Percentiles rank a stretch among this genome's conserved stretches.
Conservation (phyloP, 1,284 basidiomycete species). For the Cystobasidium slooffiae region DNA sequence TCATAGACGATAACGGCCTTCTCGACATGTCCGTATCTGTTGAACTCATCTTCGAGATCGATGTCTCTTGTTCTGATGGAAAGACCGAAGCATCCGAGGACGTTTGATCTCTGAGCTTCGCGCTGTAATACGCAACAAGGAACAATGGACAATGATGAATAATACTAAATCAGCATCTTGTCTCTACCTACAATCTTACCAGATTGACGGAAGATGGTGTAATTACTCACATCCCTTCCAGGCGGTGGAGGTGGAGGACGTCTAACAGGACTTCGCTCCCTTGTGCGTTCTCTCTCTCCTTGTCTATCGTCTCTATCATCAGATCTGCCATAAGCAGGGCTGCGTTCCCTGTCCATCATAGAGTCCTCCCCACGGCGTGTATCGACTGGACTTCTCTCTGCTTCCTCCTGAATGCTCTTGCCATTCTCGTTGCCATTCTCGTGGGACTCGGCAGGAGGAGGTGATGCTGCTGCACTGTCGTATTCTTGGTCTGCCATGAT, state of each 20-base stretch:
- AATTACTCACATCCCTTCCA: slow-evolving; percentile 29
- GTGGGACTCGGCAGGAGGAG: slow-evolving; percentile 1
- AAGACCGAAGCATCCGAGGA: slow-evolving; percentile 93
- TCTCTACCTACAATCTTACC: background rate
- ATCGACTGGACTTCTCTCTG: background rate
- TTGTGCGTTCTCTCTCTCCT: slow-evolving; percentile 10
- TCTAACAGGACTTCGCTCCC: slow-evolving; percentile 22
- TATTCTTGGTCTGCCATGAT: slow-evolving; percentile 37
- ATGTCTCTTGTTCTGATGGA: slow-evolving; percentile 92
- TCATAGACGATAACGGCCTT: slow-evolving; percentile 99
- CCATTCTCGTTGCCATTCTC: slow-evolving; percentile 6
- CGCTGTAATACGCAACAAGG: slow-evolving; percentile 3
- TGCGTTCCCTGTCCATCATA: slow-evolving; percentile 29
- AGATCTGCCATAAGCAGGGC: slow-evolving; percentile 12
- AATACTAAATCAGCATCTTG: background rate
- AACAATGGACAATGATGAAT: no score
- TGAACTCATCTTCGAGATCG: slow-evolving; percentile 93
- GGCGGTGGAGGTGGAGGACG: slow-evolving; percentile 35
- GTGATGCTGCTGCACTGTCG: slow-evolving; percentile 8
- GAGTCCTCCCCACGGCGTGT: slow-evolving; percentile 3
- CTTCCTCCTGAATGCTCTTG: slow-evolving; percentile 10
- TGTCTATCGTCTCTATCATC: slow-evolving; percentile 3
- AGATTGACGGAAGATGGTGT: background rate
- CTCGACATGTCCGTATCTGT: slow-evolving; percentile 83
- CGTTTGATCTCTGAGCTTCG: slow-evolving; percentile 75